Percentiles rank a stretch among this genome's conserved stretches.
These are phyloP conservation scores for Flueggea neowawraea DNA, from an alignment of 441 rosid species.

Conservation along the genomic window DNA sequence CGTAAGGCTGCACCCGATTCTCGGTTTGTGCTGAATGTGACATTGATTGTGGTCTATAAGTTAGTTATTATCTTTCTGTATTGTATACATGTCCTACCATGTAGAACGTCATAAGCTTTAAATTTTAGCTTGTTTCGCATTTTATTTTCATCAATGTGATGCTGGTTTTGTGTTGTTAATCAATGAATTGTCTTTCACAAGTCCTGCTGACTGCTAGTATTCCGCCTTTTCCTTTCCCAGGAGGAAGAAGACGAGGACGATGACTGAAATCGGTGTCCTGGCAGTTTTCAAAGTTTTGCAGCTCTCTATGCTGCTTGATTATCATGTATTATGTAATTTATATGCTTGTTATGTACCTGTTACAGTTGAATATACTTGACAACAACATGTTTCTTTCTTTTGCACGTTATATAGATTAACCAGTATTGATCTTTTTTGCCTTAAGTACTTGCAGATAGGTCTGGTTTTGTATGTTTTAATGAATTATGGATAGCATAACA, in stretches of 20 bases:
- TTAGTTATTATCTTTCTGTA: no score
- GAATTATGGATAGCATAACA: neutral
- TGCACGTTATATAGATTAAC: no score
- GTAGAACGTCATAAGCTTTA: no score
- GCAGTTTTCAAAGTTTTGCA: neutral
- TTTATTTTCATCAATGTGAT: neutral
- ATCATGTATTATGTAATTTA: neutral
- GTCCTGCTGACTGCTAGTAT: neutral
- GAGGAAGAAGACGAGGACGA: constrained; percentile 17
- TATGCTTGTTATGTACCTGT: neutral
- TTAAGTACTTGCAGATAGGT: neutral
- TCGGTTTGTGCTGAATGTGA: no score
- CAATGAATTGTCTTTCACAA: neutral
- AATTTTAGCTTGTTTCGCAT: neutral
- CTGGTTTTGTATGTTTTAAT: neutral
- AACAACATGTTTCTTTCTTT: no score
- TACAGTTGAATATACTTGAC: no score
- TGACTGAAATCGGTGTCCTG: constrained; percentile 5
- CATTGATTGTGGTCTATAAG: no score
- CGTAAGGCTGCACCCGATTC: no score
- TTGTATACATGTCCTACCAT: no score
- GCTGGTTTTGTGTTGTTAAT: neutral
- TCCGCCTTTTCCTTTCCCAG: neutral
- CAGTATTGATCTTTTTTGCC: no score
- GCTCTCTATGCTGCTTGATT: neutral